Evolutionary conservation across 306 rosid species (phyloP), one percentile per base, ranked within the genome.

Genomic region (Spatholobus suberectus): DNA sequence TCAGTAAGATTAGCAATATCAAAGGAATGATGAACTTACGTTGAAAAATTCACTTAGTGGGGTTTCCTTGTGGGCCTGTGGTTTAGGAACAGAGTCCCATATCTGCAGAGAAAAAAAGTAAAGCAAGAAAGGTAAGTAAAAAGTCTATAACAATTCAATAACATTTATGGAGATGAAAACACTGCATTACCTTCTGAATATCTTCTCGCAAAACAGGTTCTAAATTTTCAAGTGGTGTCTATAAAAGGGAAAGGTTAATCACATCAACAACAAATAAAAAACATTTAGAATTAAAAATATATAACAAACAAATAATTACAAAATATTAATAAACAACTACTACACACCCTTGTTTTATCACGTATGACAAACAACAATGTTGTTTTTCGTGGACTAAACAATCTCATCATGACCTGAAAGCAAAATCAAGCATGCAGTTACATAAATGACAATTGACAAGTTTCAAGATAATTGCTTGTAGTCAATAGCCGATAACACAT

Each of bases 71-170:
- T 91, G 97, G 70, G 94, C 95, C 32, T 87, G 87, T 78, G 99
- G 99, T 89, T 96, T 96, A 59, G 98, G 99, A 88, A 96, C 98
- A 24, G 98, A 87, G 78, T 96, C 99, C 99, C 99, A 96, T 88
- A 94, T 96, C 99, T 96, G 92, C 85, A 79, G 13, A 58, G 46
- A 54, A 21, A 71, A 21, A 37, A 37, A 29, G 20, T 17, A 80
- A 83, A 81, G 55, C 49, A 77, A 68, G 23, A 81, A 74, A 55
- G 70, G 63, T 29, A 15, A 73, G 74, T 69, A 26, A 80, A 44
- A 44, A 76, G 21, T 54, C 15, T 18, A 71, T 2, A 63, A 8
- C 38, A 76, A 58, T 59, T 68, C 55, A 26, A 27, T 37, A 73
- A 52, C 17, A 67, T 35, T 29, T 41, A 51, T 14, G 47, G 78